These are phyloP conservation scores for Powellomyces hirtus DNA, from an alignment of 192 early-diverging fungal genomes.

Conservation along the genomic window DNA sequence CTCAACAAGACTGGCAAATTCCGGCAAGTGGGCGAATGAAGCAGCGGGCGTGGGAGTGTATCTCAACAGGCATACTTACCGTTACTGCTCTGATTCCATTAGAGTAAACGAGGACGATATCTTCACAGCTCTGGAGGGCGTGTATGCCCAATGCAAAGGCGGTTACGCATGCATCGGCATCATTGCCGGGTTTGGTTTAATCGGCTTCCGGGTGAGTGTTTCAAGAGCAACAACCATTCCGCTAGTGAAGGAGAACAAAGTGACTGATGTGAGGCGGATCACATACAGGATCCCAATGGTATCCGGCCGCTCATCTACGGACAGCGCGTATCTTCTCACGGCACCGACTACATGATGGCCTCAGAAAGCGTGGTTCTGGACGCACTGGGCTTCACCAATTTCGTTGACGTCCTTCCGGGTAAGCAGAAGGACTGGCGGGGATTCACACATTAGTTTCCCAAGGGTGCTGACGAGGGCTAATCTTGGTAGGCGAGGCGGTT, in stretches of 20 bases:
- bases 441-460: background rate
- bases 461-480: no score
- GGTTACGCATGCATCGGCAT: slow-evolving; percentile 95
- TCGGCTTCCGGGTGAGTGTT: slow-evolving; percentile 64
- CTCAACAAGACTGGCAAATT: slow-evolving; percentile 97
- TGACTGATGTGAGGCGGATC: background rate
- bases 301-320: slow-evolving; percentile 96
- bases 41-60: background rate
- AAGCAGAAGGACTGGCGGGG: background rate
- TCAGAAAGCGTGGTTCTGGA: slow-evolving; percentile 96
- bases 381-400: slow-evolving; percentile 84
- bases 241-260: background rate
- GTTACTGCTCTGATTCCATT: background rate
- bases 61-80: background rate
- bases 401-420: slow-evolving; percentile 87
- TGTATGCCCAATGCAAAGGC: slow-evolving; percentile 82
- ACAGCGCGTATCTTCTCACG: slow-evolving; percentile 55
- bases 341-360: slow-evolving; percentile 94
- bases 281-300: slow-evolving; percentile 91
- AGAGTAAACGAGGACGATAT: slow-evolving; percentile 99
- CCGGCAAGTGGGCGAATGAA: slow-evolving; percentile 41
- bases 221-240: no score
- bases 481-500: slow-evolving; percentile 74
- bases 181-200: slow-evolving; percentile 97
- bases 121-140: slow-evolving; percentile 82